These are phyloP conservation scores for Diaporthe humulicola DNA, from an alignment of 2,329 filamentous ascomycete genomes.

Conservation along the genomic window DNA sequence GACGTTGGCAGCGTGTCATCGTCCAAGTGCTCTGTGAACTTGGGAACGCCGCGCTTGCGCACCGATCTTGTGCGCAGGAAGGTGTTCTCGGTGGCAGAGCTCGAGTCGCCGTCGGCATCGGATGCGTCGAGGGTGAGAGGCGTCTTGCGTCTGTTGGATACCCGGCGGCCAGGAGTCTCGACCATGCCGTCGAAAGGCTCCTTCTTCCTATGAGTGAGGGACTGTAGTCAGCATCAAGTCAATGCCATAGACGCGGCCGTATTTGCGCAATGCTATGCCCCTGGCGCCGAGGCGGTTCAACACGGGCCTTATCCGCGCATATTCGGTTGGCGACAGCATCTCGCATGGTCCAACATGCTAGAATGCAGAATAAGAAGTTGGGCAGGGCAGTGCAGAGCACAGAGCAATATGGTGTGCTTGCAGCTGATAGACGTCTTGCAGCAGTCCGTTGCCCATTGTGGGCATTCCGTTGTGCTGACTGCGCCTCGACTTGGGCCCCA, in stretches of 20 bases:
- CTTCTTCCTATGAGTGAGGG: slow-evolving; percentile 62
- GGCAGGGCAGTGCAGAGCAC: neutral
- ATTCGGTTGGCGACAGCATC: neutral
- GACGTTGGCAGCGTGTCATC: slow-evolving; percentile 51
- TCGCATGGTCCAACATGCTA: neutral
- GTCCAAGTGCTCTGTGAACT: slow-evolving; percentile 65
- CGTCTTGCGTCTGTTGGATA: slow-evolving; percentile 63
- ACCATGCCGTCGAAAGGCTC: slow-evolving; percentile 73
- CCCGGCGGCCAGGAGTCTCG: slow-evolving; percentile 65
- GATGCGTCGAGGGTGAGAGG: slow-evolving; percentile 59
- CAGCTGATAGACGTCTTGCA: neutral
- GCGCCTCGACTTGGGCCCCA: slow-evolving; percentile 1
- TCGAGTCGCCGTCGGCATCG: slow-evolving; percentile 64
- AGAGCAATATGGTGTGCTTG: neutral
- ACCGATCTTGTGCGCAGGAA: slow-evolving; percentile 47
- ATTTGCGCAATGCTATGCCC: neutral
- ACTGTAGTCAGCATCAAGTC: neutral
- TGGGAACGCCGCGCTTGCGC: slow-evolving; percentile 61
- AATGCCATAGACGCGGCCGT: neutral
- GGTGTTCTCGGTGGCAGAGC: slow-evolving; percentile 59
- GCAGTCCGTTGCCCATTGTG: slow-evolving; percentile 9
- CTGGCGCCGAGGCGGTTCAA: neutral
- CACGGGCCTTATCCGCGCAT: neutral
- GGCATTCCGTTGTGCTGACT: neutral
- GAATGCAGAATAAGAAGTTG: neutral